These are phyloP conservation scores for Talaromyces atroroseus DNA, from an alignment of 2,329 filamentous ascomycete genomes.

Conservation along the genomic window DNA sequence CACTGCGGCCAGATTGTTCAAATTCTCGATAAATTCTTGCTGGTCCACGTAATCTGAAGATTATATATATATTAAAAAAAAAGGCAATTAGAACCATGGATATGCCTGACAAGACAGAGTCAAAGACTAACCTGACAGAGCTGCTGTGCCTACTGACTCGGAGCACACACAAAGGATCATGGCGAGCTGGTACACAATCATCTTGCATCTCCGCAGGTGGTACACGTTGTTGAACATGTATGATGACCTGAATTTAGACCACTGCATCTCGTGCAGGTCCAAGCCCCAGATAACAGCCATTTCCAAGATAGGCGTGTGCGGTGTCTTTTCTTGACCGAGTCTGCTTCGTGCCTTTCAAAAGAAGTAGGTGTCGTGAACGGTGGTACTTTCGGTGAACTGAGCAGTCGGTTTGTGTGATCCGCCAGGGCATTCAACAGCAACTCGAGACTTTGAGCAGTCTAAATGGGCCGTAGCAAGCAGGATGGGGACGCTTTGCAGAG, in stretches of 20 bases:
- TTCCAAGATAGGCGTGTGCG: not conserved
- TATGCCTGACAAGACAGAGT: not conserved
- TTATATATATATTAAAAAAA: too few relatives aligned
- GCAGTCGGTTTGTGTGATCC: not conserved
- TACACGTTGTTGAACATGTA: constrained; percentile 55
- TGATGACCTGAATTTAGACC: constrained; percentile 52
- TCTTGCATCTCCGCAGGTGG: constrained; percentile 53
- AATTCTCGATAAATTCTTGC: constrained; percentile 42
- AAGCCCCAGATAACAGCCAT: constrained; percentile 54
- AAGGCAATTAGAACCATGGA: not conserved
- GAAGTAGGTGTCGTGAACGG: not conserved
- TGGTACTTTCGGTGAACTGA: not conserved
- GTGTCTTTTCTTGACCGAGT: not conserved
- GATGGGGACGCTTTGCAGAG: too few relatives aligned
- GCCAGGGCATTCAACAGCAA: too few relatives aligned
- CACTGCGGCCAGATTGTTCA: constrained; percentile 38
- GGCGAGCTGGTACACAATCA: constrained; percentile 56
- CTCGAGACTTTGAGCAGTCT: too few relatives aligned
- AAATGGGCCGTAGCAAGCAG: too few relatives aligned
- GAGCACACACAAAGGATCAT: constrained; percentile 55
- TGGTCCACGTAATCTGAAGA: constrained; percentile 51
- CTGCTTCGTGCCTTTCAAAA: not conserved
- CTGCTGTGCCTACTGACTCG: constrained; percentile 53
- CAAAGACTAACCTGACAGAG: constrained; percentile 43
- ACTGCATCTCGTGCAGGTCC: constrained; percentile 53